Evolutionary conservation across 2,329 filamentous ascomycete genomes (phyloP).

Genomic region (Colletotrichum echinochloae): DNA sequence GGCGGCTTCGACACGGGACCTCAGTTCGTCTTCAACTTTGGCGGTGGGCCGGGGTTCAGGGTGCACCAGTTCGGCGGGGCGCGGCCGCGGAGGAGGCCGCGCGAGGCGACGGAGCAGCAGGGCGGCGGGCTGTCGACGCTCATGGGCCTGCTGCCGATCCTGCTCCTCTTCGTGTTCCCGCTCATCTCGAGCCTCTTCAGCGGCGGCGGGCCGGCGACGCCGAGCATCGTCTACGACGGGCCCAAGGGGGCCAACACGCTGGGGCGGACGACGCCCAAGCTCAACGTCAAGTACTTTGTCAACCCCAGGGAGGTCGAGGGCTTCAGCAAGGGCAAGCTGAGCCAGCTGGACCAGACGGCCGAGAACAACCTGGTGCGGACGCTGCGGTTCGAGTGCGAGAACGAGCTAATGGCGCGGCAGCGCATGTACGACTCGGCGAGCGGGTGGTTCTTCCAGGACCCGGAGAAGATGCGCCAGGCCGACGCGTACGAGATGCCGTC

Average conservation of each 20-base stretch:
- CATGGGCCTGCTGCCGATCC: constrained; percentile 84
- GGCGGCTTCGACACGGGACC: constrained; percentile 80
- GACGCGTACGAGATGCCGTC: constrained; percentile 62
- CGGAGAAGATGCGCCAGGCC: constrained; percentile 81
- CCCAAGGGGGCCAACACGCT: constrained; percentile 79
- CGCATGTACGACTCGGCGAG: constrained; percentile 81
- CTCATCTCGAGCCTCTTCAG: constrained; percentile 85
- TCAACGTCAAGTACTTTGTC: constrained; percentile 86
- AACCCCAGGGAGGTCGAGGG: constrained; percentile 81
- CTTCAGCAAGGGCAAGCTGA: constrained; percentile 76
- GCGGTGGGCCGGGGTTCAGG: constrained; percentile 88
- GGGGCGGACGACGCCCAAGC: constrained; percentile 75
- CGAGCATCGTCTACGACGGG: constrained; percentile 80
- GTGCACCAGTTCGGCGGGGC: constrained; percentile 95
- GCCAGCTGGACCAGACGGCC: constrained; percentile 80
- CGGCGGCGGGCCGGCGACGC: constrained; percentile 66
- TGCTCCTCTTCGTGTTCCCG: constrained; percentile 89
- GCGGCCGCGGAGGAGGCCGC: constrained; percentile 80
- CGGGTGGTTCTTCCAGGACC: constrained; percentile 88
- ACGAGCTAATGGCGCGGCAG: constrained; percentile 74
- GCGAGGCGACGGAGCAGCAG: constrained; percentile 67
- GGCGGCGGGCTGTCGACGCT: constrained; percentile 69
- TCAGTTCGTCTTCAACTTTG: constrained; percentile 95
- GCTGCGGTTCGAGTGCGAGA: constrained; percentile 78
- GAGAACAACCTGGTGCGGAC: constrained; percentile 78